Percentiles rank a stretch among this genome's conserved stretches.
phyloP scores from a whole-genome alignment of 495 filamentous ascomycete genomes.

The Chaetomium cochliodes region DNA sequence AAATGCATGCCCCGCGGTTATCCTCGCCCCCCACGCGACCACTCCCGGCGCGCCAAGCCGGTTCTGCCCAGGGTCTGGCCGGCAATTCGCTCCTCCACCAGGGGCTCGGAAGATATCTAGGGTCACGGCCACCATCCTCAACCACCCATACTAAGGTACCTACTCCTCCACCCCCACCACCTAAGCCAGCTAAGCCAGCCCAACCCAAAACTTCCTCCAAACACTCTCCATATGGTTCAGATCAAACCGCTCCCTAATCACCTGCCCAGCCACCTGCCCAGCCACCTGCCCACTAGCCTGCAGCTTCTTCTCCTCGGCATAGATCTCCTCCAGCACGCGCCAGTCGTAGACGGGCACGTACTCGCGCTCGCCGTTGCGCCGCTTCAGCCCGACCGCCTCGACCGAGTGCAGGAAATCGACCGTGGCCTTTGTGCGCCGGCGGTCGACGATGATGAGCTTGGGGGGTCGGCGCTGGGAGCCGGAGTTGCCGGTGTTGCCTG shows the following conservation, averaged over 20 bases:
- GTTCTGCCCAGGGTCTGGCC: conserved; percentile 16
- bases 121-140: conserved; percentile 10
- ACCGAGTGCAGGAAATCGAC: conserved; percentile 40
- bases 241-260: conserved; percentile 4
- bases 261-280: neutral
- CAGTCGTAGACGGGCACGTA: conserved; percentile 52
- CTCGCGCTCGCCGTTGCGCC: conserved; percentile 36
- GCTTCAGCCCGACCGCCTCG: conserved; percentile 36
- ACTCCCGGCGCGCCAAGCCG: conserved; percentile 10
- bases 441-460: conserved; percentile 50
- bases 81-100: neutral
- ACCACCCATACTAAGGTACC: too few relatives aligned
- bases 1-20: conserved; percentile 3
- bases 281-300: conserved; percentile 12
- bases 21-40: neutral
- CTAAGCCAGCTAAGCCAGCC: conserved; percentile 22
- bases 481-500: conserved; percentile 40
- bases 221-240: conserved; percentile 16
- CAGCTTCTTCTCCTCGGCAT: conserved; percentile 37
- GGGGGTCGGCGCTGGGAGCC: conserved; percentile 35
- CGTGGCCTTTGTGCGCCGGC: conserved; percentile 40
- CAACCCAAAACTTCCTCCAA: conserved; percentile 31
- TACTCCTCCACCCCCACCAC: too few relatives aligned
- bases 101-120: neutral
- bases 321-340: conserved; percentile 47